These are phyloP conservation scores for Millerago galiae DNA, from an alignment of 805 yeast species.

Conservation along the genomic window DNA sequence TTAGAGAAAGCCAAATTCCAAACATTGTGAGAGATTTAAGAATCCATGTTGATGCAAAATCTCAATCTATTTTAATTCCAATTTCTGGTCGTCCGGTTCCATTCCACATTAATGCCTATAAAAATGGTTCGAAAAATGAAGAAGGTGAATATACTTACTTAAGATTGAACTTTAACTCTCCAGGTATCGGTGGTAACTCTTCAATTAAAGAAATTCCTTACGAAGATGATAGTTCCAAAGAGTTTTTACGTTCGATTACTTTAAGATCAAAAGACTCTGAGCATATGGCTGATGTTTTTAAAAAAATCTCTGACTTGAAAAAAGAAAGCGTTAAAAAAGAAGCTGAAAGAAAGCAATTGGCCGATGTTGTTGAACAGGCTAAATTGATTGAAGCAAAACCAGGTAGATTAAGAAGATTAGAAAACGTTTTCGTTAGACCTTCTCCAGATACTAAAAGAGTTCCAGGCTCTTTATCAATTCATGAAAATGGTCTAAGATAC, in stretches of 20 bases:
- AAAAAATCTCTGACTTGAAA: slow-evolving; percentile 86
- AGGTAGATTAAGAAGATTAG: slow-evolving; percentile 80
- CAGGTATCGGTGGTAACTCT: slow-evolving; percentile 73
- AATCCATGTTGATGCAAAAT: slow-evolving; percentile 79
- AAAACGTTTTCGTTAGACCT: slow-evolving; percentile 86
- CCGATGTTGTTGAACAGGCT: slow-evolving; percentile 92
- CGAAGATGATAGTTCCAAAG: slow-evolving; percentile 81
- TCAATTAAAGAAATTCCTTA: slow-evolving; percentile 80
- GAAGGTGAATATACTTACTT: slow-evolving; percentile 93
- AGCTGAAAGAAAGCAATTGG: slow-evolving; percentile 82
- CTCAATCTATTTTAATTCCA: slow-evolving; percentile 86
- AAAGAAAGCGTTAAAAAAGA: slow-evolving; percentile 88
- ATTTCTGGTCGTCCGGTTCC: slow-evolving; percentile 96
- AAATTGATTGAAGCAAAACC: slow-evolving; percentile 74
- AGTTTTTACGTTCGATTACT: slow-evolving; percentile 81
- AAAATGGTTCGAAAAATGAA: slow-evolving; percentile 90
- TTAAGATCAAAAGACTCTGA: slow-evolving; percentile 87
- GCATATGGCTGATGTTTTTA: slow-evolving; percentile 83
- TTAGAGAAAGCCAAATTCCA: slow-evolving; percentile 91
- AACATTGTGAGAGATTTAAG: slow-evolving; percentile 72
- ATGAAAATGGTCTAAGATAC: slow-evolving; percentile 93
- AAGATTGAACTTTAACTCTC: slow-evolving; percentile 87
- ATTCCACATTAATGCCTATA: slow-evolving; percentile 89
- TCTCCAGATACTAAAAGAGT: slow-evolving; percentile 95
- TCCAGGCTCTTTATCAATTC: slow-evolving; percentile 86